Percentiles rank a stretch among this genome's conserved stretches.
These are phyloP conservation scores for Penstemon davidsonii DNA, from an alignment of 257 asterid species.

Conservation along the genomic window DNA sequence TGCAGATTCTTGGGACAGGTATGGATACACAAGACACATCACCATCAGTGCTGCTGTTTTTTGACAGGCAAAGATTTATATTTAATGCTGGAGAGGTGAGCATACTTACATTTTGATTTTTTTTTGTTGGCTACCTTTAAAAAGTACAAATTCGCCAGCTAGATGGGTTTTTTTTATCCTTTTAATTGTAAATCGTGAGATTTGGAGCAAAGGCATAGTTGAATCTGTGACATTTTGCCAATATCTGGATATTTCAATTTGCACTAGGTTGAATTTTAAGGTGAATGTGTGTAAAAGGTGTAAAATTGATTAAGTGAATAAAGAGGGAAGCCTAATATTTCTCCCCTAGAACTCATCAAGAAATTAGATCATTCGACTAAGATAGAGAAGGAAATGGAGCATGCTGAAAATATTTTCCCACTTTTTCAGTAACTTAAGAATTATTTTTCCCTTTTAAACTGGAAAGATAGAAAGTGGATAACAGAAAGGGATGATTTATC, in stretches of 20 bases:
- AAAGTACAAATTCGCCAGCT: not conserved
- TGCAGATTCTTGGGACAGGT: conserved; percentile 97
- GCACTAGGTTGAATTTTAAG: conserved; percentile 12
- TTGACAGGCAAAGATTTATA: conserved; percentile 93
- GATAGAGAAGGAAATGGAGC: not conserved
- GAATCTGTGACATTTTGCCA: not conserved
- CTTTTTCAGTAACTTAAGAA: not conserved
- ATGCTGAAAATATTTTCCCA: not conserved
- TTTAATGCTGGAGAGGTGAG: conserved; percentile 99
- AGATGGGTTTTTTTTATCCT: not conserved
- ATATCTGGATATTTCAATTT: not conserved
- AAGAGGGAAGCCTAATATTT: not conserved
- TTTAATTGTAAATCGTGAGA: not conserved
- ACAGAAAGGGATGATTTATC: not conserved
- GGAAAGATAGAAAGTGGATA: not conserved
- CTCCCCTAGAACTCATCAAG: not conserved
- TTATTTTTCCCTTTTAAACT: not conserved
- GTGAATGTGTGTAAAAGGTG: not conserved
- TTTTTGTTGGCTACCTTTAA: too few species aligned
- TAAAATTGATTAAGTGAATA: not conserved
- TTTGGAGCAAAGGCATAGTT: not conserved
- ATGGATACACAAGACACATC: conserved; percentile 99
- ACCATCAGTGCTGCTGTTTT: conserved; percentile 88
- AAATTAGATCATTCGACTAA: not conserved
- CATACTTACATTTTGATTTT: not conserved